Percentiles rank a stretch among this genome's conserved stretches.
Evolutionary conservation across 2,329 filamentous ascomycete genomes (phyloP).

Genomic region (Paraconiothyrium brasiliense): DNA sequence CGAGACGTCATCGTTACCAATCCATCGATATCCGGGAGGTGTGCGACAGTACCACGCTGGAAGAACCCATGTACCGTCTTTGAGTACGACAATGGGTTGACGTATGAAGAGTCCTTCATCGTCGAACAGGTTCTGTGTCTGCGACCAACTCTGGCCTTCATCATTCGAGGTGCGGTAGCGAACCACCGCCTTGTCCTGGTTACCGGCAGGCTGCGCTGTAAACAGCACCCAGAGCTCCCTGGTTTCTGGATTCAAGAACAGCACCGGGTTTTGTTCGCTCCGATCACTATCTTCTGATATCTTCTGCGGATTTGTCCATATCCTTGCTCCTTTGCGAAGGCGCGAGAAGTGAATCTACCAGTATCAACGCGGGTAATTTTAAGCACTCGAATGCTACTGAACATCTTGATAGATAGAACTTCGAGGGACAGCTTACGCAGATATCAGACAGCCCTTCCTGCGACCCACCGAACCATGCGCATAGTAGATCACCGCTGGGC

Average conservation of each 20-base stretch:
- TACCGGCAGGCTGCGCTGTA: slow-evolving; percentile 57
- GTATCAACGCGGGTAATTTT: background rate
- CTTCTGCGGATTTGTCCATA: slow-evolving; percentile 49
- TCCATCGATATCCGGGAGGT: slow-evolving; percentile 53
- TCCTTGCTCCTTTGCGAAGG: slow-evolving; percentile 34
- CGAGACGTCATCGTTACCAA: slow-evolving; percentile 57
- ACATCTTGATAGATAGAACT: too few relatives aligned
- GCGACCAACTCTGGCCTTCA: slow-evolving; percentile 50
- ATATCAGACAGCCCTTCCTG: slow-evolving; percentile 59
- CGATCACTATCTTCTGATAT: slow-evolving; percentile 52
- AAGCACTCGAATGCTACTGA: too few relatives aligned
- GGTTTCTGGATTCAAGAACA: slow-evolving; percentile 50
- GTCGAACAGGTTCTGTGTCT: slow-evolving; percentile 43
- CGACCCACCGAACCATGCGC: slow-evolving; percentile 58
- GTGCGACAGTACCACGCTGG: slow-evolving; percentile 57
- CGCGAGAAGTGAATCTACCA: slow-evolving; percentile 52
- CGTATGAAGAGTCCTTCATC: slow-evolving; percentile 54
- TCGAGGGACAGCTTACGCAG: slow-evolving; percentile 22
- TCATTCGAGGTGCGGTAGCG: slow-evolving; percentile 51
- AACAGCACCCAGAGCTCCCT: slow-evolving; percentile 55
- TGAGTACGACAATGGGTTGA: slow-evolving; percentile 52
- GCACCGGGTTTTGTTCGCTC: slow-evolving; percentile 58
- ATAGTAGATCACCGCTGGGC: slow-evolving; percentile 53
- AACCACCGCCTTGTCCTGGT: slow-evolving; percentile 55
- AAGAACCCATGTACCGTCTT: slow-evolving; percentile 53